These are phyloP conservation scores for Aspergillus oerlinghausenensis DNA, from an alignment of 2,329 filamentous ascomycete species.

Conservation along the genomic window DNA sequence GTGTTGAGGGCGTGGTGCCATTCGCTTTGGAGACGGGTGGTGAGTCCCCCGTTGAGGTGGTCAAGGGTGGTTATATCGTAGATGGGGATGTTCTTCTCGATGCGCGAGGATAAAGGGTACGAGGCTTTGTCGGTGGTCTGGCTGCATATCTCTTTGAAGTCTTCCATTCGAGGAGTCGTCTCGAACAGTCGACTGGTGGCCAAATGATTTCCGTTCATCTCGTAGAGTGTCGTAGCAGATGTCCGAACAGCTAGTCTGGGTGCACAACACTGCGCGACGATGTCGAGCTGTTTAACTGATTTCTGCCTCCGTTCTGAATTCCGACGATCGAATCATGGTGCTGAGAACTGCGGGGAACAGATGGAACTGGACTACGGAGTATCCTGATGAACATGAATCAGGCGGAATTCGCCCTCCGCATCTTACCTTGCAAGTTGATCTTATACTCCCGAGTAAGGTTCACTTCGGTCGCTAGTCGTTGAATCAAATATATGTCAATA, in stretches of 20 bases:
- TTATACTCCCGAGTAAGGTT: not conserved
- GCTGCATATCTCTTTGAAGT: slow-evolving; percentile 45
- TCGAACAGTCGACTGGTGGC: slow-evolving; percentile 19
- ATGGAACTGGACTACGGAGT: not conserved
- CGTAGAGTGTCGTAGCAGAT: not conserved
- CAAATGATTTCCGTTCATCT: not conserved
- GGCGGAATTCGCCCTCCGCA: slow-evolving; percentile 1
- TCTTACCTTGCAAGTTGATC: not conserved
- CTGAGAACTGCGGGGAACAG: not conserved
- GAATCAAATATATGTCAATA: not conserved
- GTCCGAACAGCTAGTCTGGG: not conserved
- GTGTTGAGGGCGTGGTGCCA: slow-evolving; percentile 54
- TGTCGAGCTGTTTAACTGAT: not conserved
- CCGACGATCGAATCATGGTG: not conserved
- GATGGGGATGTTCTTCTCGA: slow-evolving; percentile 52
- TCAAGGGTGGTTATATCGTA: slow-evolving; percentile 46
- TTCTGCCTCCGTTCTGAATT: not conserved
- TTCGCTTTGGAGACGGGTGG: slow-evolving; percentile 52
- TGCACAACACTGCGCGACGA: not conserved
- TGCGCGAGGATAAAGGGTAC: slow-evolving; percentile 47
- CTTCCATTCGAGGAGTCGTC: slow-evolving; percentile 27
- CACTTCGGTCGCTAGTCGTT: no score
- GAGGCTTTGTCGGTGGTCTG: slow-evolving; percentile 30
- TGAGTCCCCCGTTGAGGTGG: slow-evolving; percentile 24
- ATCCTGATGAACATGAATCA: not conserved